phyloP scores from a whole-genome alignment of 2,329 filamentous ascomycete species.

The Talaromyces sp. region DNA sequence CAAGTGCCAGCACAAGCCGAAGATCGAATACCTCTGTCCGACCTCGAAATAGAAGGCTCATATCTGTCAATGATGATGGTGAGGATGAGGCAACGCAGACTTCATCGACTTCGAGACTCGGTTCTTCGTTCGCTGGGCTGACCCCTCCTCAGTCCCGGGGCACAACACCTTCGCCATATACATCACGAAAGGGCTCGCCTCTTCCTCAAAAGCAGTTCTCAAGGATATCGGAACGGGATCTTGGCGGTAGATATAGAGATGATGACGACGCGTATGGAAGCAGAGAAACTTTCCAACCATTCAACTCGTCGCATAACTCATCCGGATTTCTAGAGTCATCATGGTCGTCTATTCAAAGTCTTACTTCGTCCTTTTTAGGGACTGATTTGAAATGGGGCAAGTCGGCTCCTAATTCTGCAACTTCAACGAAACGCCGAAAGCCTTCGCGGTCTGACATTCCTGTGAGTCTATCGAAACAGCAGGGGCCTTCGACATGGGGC shows the following conservation, averaged over 20 bases:
- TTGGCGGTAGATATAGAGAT: slow-evolving; percentile 23
- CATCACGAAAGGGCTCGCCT: slow-evolving; percentile 39
- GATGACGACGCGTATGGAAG: slow-evolving; percentile 28
- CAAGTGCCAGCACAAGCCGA: slow-evolving; percentile 33
- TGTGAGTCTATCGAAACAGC: slow-evolving; percentile 28
- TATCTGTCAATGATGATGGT: slow-evolving; percentile 44
- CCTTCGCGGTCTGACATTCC: slow-evolving; percentile 38
- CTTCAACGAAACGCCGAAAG: slow-evolving; percentile 35
- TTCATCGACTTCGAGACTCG: slow-evolving; percentile 28
- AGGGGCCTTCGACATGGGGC: slow-evolving; percentile 41
- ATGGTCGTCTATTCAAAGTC: slow-evolving; percentile 50
- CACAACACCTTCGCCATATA: slow-evolving; percentile 41
- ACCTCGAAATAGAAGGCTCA: slow-evolving; percentile 45
- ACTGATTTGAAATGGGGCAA: slow-evolving; percentile 35
- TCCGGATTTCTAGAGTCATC: slow-evolving; percentile 46
- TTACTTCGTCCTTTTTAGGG: slow-evolving; percentile 51
- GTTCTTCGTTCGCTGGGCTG: slow-evolving; percentile 31
- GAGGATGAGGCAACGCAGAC: slow-evolving; percentile 29
- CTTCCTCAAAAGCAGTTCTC: slow-evolving; percentile 41
- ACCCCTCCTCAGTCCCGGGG: slow-evolving; percentile 42
- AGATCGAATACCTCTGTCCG: slow-evolving; percentile 42
- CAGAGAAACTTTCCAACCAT: slow-evolving; percentile 26
- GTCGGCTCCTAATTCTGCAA: slow-evolving; percentile 28
- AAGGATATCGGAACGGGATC: slow-evolving; percentile 26
- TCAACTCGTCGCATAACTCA: slow-evolving; percentile 13